Percentiles rank a stretch among this genome's conserved stretches.
These are phyloP conservation scores for Pyrus hybrid DNA, from an alignment of 331 rosid species.

Conservation along the genomic window DNA sequence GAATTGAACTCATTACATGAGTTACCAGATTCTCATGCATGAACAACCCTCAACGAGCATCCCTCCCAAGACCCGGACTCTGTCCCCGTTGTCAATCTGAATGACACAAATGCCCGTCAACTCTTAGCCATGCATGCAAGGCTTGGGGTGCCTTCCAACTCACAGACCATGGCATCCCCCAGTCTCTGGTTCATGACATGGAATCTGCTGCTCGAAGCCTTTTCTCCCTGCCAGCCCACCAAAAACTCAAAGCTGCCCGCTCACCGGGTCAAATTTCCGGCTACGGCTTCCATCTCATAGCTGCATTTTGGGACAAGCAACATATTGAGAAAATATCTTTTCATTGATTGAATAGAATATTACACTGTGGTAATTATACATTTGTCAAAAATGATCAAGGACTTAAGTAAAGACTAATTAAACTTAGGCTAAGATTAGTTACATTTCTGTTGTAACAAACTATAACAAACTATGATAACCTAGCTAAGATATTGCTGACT, in stretches of 20 bases:
- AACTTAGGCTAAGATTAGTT: too few species aligned
- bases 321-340: too few species aligned
- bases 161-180: conserved; percentile 48
- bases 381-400: too few species aligned
- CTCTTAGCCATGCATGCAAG: conserved; percentile 63
- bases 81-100: neutral
- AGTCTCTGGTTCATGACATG: conserved; percentile 33
- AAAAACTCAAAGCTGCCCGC: conserved; percentile 58
- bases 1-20: neutral
- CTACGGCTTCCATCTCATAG: conserved; percentile 40
- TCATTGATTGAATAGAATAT: too few species aligned
- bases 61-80: neutral
- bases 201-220: conserved; percentile 29
- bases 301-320: conserved; percentile 34
- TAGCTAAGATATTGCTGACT: too few species aligned
- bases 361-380: too few species aligned
- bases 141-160: conserved; percentile 83
- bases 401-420: too few species aligned
- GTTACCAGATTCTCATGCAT: neutral
- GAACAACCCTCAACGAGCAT: neutral
- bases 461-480: too few species aligned
- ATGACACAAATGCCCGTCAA: conserved; percentile 15
- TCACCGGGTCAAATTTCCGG: conserved; percentile 53
- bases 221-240: conserved; percentile 49
- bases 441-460: too few species aligned